Base-by-base conservation (phyloP, 2,329 filamentous ascomycete genomes). In the Penicillium sclerotiorum region DNA sequence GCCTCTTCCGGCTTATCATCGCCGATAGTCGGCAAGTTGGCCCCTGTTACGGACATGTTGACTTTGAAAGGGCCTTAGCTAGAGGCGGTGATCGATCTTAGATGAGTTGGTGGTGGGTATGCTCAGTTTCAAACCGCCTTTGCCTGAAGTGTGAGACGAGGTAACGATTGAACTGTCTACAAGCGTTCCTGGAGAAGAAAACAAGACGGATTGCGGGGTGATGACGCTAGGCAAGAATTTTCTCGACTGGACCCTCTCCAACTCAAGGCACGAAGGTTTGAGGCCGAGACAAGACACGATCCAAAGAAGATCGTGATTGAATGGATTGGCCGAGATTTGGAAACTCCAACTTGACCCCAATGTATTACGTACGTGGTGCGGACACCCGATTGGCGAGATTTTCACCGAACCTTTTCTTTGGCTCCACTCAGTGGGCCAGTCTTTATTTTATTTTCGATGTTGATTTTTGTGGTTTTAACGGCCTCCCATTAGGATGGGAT, bases 31-130 rank as follows among this genome's bases (percentile, higher is more conserved):
- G 63, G 65, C n/a, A 62, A 55, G 15, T 45, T 30, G 23, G 50
- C 55, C 18, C 58, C 55, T n/a, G 52, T 42, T 13, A 51, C 43
- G 22, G 46, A 46, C 65, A 68, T 68, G 22, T 25, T 56, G 8
- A 30, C n/a, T 11, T 13, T 9, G 17, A n/a, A 21, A 15, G 40
- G 7, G 11, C 9, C 12, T 17, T 35, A n/a, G n/a, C 13, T 28
- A 32, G 30, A 44, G 18, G 21, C 36, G 20, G 12, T 20, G 39
- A 38, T 36, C 20, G 37, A 45, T n/a, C n/a, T n/a, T n/a, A n/a
- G n/a, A n/a, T n/a, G n/a, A n/a, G n/a, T n/a, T n/a, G n/a, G n/a
- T n/a, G n/a, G n/a, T n/a, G n/a, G n/a, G n/a, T n/a, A n/a, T n/a
- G n/a, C n/a, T n/a, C n/a, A n/a, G n/a, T n/a, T n/a, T n/a, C n/a